Percentiles rank a stretch among this genome's conserved stretches.
Conservation (phyloP, 495 filamentous ascomycete species). For the Massariosphaeria phaeospora region DNA sequence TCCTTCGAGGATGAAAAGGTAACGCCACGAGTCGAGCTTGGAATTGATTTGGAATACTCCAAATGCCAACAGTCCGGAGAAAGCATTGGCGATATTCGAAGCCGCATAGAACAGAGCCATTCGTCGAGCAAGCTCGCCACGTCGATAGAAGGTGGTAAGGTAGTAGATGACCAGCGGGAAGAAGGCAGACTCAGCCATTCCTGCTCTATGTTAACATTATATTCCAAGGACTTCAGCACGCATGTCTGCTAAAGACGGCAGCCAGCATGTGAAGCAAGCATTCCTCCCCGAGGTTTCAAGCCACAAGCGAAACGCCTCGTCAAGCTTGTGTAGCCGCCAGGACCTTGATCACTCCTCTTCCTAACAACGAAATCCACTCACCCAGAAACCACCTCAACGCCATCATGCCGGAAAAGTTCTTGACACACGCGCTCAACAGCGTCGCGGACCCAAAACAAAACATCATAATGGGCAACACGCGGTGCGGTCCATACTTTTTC, state of each 20-base stretch:
- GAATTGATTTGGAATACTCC: conserved; percentile 70
- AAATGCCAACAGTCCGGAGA: conserved; percentile 67
- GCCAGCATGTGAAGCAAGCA: conserved; percentile 1
- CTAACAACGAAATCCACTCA: conserved; percentile 17
- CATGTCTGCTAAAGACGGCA: too few species aligned
- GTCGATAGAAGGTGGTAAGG: conserved; percentile 59
- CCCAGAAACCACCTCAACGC: conserved; percentile 41
- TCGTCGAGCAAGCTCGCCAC: conserved; percentile 69
- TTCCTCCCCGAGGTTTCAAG: background rate
- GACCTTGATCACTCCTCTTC: too few species aligned
- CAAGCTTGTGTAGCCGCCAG: too few species aligned
- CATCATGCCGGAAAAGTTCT: conserved; percentile 63
- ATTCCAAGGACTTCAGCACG: too few species aligned
- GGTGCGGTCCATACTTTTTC: conserved; percentile 60
- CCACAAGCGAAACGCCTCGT: background rate
- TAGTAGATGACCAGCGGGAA: conserved; percentile 58
- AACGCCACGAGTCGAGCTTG: conserved; percentile 57
- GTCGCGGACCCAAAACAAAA: conserved; percentile 60
- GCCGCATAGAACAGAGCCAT: conserved; percentile 77
- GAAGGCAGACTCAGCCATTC: conserved; percentile 70
- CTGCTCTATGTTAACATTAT: conserved; percentile 32
- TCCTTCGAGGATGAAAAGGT: conserved; percentile 75
- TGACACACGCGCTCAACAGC: conserved; percentile 49
- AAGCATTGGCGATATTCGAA: conserved; percentile 67
- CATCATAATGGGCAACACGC: conserved; percentile 65